Base-by-base conservation (phyloP, 805 yeast species). In the Kockiozyma suomiensis region DNA sequence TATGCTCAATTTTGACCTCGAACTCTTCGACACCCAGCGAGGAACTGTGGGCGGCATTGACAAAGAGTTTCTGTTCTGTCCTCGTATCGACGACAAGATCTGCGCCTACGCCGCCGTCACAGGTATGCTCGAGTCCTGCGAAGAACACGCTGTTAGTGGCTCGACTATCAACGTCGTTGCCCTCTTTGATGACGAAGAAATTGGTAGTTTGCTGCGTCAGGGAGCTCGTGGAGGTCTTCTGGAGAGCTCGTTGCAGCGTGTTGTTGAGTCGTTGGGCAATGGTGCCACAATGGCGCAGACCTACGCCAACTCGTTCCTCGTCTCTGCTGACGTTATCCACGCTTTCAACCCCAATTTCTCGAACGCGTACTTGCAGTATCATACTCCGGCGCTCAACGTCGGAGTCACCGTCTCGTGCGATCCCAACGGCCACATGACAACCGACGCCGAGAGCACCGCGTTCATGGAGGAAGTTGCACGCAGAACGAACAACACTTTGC, bases 291-390 rank as follows among this genome's bases (percentile, higher is more conserved):
- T 56, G 68, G 64, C 61, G 37, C 65, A 61, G 58, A 58, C 72
- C 48, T 65, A 77, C 21, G 91, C 96, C 53, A 89, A 89, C 76
- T 82, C 96, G 45, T 82, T 90, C 72, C 79, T 90, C 61, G 73
- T 90, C 42, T 87, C 96, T 4, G 92, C 96, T 2, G 97, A 90
- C 71, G 96, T 90, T 43, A 86, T 79, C 62, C 97, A 90, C 73
- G 81, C 90, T 71, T 78, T 85, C 68, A 88, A 90, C 76, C 96
- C 97, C 56, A 88, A 88, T 75, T 66, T 66, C 63, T 54, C 64
- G 38, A 64, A 66, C 54, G 87, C 82, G 37, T 88, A 90, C 73
- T 77, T 88, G 70, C 92, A 87, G 68, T 74, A 86, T 74, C 96
- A 89, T 77, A 85, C 83, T 71, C 94, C 96, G 19, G 76, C 84